phyloP scores from a whole-genome alignment of 2,329 filamentous ascomycete species.

The Cordyceps farinosa region DNA sequence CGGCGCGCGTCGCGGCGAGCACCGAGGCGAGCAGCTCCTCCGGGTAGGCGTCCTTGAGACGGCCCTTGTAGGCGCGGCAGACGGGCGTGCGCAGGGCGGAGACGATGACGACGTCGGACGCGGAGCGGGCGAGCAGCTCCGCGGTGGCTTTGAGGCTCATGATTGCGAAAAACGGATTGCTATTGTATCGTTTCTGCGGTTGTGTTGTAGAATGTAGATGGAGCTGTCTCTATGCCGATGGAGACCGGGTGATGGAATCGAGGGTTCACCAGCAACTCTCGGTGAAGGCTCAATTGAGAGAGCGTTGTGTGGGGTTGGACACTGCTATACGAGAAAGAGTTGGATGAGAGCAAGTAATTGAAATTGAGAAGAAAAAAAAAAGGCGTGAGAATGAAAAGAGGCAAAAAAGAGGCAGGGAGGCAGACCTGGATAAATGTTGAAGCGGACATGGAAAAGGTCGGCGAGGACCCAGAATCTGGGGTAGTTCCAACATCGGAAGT shows the following conservation, averaged over 20 bases:
- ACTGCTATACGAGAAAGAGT: no score
- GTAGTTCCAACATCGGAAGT: constrained; percentile 7
- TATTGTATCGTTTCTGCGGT: no score
- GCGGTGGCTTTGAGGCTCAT: constrained; percentile 53
- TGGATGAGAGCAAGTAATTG: neutral
- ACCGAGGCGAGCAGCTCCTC: constrained; percentile 77
- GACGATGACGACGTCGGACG: constrained; percentile 81
- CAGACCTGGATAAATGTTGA: neutral
- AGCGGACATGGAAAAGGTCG: neutral
- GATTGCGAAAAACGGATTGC: constrained; percentile 6
- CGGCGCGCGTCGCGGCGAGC: constrained; percentile 45
- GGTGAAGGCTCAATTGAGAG: no score
- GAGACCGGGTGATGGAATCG: no score
- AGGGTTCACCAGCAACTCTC: no score
- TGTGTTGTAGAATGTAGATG: no score
- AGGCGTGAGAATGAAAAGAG: neutral
- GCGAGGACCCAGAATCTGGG: constrained; percentile 6
- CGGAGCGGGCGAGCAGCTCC: constrained; percentile 72
- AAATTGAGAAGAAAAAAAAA: neutral
- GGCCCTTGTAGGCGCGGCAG: constrained; percentile 77
- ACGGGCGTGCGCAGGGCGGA: constrained; percentile 87
- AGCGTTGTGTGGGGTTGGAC: no score
- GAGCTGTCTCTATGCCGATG: neutral
- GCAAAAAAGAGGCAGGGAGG: neutral
- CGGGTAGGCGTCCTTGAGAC: constrained; percentile 82